Percentiles rank a stretch among this genome's conserved stretches.
These are phyloP conservation scores for Termitomyces sp. DNA, from an alignment of 768 basidiomycete species.

Conservation along the genomic window DNA sequence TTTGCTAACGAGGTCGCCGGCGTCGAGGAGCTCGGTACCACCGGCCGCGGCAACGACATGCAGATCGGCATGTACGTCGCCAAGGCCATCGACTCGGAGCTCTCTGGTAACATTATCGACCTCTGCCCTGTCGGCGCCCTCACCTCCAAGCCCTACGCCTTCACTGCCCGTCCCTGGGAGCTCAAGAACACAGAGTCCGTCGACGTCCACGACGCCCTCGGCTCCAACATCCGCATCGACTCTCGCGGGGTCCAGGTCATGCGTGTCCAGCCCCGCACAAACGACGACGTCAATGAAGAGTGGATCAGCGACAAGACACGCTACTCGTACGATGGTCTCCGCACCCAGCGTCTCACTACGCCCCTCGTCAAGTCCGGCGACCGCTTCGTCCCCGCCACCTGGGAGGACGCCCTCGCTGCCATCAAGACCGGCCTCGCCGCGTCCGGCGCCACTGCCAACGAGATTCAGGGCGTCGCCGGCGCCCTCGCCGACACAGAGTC, in stretches of 20 bases:
- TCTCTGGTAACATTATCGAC: slow-evolving; percentile 96
- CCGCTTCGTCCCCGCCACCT: slow-evolving; percentile 83
- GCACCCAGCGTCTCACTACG: slow-evolving; percentile 90
- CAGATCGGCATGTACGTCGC: slow-evolving; percentile 99
- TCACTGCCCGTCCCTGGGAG: slow-evolving; percentile 97
- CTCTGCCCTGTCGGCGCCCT: slow-evolving; percentile 97
- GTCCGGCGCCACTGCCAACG: slow-evolving; percentile 82
- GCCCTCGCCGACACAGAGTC: slow-evolving; percentile 92
- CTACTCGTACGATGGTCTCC: slow-evolving; percentile 92
- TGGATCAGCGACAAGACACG: slow-evolving; percentile 99
- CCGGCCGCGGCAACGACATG: slow-evolving; percentile 95
- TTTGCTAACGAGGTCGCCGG: slow-evolving; percentile 99
- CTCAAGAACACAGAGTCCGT: slow-evolving; percentile 96
- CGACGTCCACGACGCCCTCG: slow-evolving; percentile 93
- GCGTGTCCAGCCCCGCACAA: slow-evolving; percentile 93
- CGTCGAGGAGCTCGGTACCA: slow-evolving; percentile 94
- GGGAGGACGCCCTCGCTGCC: slow-evolving; percentile 83
- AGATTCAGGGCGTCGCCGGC: slow-evolving; percentile 94
- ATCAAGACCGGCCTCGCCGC: slow-evolving; percentile 72
- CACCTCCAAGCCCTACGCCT: slow-evolving; percentile 97
- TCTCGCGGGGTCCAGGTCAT: slow-evolving; percentile 95
- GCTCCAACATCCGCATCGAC: slow-evolving; percentile 95
- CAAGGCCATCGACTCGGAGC: slow-evolving; percentile 95
- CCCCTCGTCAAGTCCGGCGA: slow-evolving; percentile 91
- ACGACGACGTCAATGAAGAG: slow-evolving; percentile 98